These are phyloP conservation scores for Fusarium pseudograminearum DNA, from an alignment of 2,329 filamentous ascomycete genomes.

Conservation along the genomic window DNA sequence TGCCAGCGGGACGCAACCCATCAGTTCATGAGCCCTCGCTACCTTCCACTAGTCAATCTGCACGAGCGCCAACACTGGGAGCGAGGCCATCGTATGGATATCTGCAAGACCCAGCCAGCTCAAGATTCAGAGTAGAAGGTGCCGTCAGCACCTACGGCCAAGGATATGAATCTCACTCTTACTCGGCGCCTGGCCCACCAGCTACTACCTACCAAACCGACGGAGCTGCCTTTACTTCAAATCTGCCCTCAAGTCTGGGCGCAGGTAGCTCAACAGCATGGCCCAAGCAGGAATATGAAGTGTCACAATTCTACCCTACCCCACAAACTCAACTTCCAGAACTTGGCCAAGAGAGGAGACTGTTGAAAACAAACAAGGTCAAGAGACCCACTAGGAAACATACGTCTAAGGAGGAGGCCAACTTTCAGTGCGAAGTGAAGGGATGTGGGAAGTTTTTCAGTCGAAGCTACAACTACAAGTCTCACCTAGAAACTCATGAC, in stretches of 20 bases:
- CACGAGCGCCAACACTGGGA: constrained; percentile 32
- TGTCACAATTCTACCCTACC: constrained; percentile 40
- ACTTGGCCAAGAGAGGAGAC: constrained; percentile 39
- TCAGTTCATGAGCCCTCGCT: constrained; percentile 38
- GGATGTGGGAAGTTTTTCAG: constrained; percentile 84
- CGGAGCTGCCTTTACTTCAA: constrained; percentile 36
- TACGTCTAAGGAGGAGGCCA: constrained; percentile 76
- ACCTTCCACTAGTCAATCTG: constrained; percentile 36
- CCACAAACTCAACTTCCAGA: constrained; percentile 40
- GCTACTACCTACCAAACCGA: constrained; percentile 40
- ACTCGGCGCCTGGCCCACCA: constrained; percentile 35
- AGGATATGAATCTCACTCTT: constrained; percentile 40
- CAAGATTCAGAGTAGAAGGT: constrained; percentile 39
- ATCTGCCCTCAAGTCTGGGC: constrained; percentile 34
- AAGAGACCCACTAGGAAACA: constrained; percentile 62
- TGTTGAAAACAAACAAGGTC: constrained; percentile 43
- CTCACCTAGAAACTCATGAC: constrained; percentile 87
- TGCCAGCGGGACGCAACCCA: constrained; percentile 50
- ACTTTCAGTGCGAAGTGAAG: constrained; percentile 74
- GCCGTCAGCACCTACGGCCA: constrained; percentile 36
- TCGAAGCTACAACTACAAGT: constrained; percentile 86
- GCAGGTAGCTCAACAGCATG: constrained; percentile 32
- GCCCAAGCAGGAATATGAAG: constrained; percentile 46
- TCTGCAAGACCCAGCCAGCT: constrained; percentile 37
- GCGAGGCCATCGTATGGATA: constrained; percentile 43